Conservation (phyloP, 768 basidiomycete species). For the Pisolithus tinctorius region DNA sequence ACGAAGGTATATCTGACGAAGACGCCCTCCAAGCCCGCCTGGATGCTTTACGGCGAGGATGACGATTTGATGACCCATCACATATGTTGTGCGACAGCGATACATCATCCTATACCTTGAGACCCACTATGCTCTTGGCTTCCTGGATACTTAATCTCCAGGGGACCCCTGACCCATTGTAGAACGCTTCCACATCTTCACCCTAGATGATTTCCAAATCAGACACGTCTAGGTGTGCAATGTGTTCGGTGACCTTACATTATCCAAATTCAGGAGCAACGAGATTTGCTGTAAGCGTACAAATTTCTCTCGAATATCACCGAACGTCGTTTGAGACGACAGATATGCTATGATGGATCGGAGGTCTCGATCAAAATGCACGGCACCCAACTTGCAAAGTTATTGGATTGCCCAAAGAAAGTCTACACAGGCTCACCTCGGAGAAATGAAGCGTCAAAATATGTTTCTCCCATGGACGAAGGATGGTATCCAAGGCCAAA, state of each 20-base stretch:
- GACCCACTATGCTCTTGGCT: constrained; percentile 58
- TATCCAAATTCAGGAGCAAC: constrained; percentile 83
- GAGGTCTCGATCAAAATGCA: constrained; percentile 91
- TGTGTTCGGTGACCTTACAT: constrained; percentile 32
- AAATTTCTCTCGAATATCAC: constrained; percentile 90
- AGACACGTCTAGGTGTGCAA: not conserved
- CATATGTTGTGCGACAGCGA: not conserved
- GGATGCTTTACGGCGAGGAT: constrained; percentile 79
- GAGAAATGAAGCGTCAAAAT: constrained; percentile 76
- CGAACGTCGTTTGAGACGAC: constrained; percentile 82
- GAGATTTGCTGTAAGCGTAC: constrained; percentile 88
- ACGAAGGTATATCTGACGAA: constrained; percentile 60
- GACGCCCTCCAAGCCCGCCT: constrained; percentile 91
- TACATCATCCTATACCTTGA: constrained; percentile 30
- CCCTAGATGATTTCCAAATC: constrained; percentile 44
- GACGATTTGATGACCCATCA: constrained; percentile 4
- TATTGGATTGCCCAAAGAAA: constrained; percentile 1
- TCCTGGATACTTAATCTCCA: constrained; percentile 81
- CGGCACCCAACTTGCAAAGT: constrained; percentile 73
- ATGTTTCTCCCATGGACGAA: constrained; percentile 95
- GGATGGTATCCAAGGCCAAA: constrained; percentile 76
- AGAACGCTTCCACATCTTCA: constrained; percentile 93
- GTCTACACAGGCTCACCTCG: constrained; percentile 50
- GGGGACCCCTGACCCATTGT: constrained; percentile 84
- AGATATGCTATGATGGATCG: constrained; percentile 79